Evolutionary conservation across 1,284 basidiomycete species (phyloP).

Genomic region (Rhodotorula sp.): DNA sequence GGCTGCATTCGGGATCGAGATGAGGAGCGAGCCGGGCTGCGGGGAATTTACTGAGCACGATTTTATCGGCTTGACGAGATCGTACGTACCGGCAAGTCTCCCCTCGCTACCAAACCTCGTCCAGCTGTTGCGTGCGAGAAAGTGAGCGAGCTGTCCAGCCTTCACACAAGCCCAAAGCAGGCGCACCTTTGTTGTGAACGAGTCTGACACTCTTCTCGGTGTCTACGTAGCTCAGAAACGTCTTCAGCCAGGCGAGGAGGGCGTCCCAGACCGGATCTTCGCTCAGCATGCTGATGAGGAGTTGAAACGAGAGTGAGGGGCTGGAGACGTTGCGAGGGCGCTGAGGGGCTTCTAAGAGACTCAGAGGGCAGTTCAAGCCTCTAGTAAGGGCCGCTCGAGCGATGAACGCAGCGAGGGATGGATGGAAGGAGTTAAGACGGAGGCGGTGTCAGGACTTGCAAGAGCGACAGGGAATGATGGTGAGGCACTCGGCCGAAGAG

Average conservation of each 20-base stretch:
- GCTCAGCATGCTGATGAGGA: conserved; percentile 1
- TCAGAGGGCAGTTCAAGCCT: no score
- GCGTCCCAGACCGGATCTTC: conserved; percentile 15
- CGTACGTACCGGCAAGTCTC: conserved; percentile 2
- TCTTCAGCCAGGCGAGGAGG: conserved; percentile 23
- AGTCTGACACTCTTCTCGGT: conserved; percentile 17
- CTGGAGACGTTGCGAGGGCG: background rate
- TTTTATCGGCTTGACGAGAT: background rate
- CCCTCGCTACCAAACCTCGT: conserved; percentile 33
- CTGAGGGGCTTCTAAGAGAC: background rate
- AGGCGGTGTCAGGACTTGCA: no score
- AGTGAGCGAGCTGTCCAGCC: background rate
- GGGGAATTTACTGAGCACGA: background rate
- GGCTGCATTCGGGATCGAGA: conserved; percentile 26
- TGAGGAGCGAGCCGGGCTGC: conserved; percentile 27
- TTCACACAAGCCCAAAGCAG: no score
- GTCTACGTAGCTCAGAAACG: conserved; percentile 6
- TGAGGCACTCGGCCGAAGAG: no score
- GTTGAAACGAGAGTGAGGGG: background rate
- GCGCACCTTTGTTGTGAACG: conserved; percentile 29
- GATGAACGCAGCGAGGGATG: no score
- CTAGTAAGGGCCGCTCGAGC: no score
- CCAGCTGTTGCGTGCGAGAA: conserved; percentile 13
- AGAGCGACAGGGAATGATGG: no score
- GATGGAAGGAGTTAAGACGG: no score